A percentile compares a stretch with the other conserved stretches of the same genome.
phyloP scores from a whole-genome alignment of 805 yeast species.

The Saccharomycopsis javanensis region DNA sequence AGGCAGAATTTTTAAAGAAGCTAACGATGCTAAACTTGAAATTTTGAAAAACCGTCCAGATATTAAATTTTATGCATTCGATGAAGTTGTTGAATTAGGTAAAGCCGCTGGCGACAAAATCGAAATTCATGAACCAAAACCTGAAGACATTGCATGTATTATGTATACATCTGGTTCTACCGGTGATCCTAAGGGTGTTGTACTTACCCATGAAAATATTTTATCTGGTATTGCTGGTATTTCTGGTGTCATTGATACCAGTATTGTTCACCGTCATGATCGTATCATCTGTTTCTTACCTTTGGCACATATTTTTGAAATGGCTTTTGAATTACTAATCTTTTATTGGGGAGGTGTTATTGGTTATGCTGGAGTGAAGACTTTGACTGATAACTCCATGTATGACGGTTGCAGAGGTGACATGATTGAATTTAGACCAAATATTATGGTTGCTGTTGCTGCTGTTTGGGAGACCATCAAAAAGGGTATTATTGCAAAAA shows the following conservation, averaged over 20 bases:
- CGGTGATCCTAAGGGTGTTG: constrained; percentile 80
- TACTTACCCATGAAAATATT: constrained; percentile 54
- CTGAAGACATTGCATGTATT: constrained; percentile 59
- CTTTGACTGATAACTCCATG: constrained; percentile 73
- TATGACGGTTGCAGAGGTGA: constrained; percentile 77
- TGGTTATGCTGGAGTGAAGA: constrained; percentile 91
- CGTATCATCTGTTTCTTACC: constrained; percentile 84
- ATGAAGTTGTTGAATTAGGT: constrained; percentile 63
- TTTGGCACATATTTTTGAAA: constrained; percentile 91
- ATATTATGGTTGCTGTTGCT: constrained; percentile 96
- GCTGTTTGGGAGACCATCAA: constrained; percentile 96
- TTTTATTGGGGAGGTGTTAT: constrained; percentile 85
- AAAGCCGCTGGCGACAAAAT: constrained; percentile 33
- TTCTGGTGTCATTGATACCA: constrained; percentile 46
- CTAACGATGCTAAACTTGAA: constrained; percentile 48
- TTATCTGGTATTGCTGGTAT: constrained; percentile 86
- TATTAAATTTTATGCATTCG: constrained; percentile 51
- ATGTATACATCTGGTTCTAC: constrained; percentile 88
- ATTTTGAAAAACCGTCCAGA: constrained; percentile 68
- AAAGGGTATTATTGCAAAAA: constrained; percentile 79
- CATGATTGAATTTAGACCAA: constrained; percentile 76
- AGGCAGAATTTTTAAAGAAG: constrained; percentile 50
- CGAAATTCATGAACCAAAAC: constrained; percentile 37
- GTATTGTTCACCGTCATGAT: constrained; percentile 45
- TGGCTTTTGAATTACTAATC: constrained; percentile 69